A percentile compares a stretch with the other conserved stretches of the same genome.
Evolutionary conservation across 2,329 filamentous ascomycete species (phyloP).

Genomic region (Phialemoniopsis sp.): DNA sequence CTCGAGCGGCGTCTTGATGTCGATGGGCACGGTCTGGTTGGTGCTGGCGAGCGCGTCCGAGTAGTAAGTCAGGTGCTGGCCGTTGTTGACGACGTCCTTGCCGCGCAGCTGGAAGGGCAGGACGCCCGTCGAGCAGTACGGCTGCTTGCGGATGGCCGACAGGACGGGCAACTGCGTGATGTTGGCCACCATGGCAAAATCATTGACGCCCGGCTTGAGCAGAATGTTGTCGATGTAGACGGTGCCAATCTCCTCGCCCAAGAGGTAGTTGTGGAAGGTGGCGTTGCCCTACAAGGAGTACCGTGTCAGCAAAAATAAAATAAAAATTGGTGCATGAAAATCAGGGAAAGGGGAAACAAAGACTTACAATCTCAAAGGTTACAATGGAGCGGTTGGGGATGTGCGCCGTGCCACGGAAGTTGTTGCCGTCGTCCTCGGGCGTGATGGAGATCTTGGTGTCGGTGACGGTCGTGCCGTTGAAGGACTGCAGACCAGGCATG

Average conservation of each 20-base stretch:
- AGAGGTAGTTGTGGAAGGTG: slow-evolving; percentile 55
- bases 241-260: slow-evolving; percentile 46
- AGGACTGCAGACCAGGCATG: slow-evolving; percentile 48
- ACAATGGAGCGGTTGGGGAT: slow-evolving; percentile 63
- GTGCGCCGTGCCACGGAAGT: slow-evolving; percentile 55
- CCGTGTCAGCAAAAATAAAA: slow-evolving; percentile 1
- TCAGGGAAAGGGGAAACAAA: neutral
- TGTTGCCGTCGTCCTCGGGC: slow-evolving; percentile 40
- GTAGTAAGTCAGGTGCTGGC: slow-evolving; percentile 51
- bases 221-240: slow-evolving; percentile 54
- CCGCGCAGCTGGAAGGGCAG: slow-evolving; percentile 53
- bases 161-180: slow-evolving; percentile 48
- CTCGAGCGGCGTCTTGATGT: slow-evolving; percentile 41
- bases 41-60: slow-evolving; percentile 46
- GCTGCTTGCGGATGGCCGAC: slow-evolving; percentile 28
- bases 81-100: slow-evolving; percentile 44
- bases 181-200: slow-evolving; percentile 47
- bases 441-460: slow-evolving; percentile 42
- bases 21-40: slow-evolving; percentile 47
- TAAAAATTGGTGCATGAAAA: neutral
- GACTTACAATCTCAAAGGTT: slow-evolving; percentile 58
- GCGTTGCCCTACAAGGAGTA: slow-evolving; percentile 49
- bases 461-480: slow-evolving; percentile 49
- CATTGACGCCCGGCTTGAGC: slow-evolving; percentile 56
- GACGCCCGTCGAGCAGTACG: slow-evolving; percentile 49